Conservation (phyloP, 225 moss, liverwort and hornwort species). For the Bryoerythrophyllum caledonicum region DNA sequence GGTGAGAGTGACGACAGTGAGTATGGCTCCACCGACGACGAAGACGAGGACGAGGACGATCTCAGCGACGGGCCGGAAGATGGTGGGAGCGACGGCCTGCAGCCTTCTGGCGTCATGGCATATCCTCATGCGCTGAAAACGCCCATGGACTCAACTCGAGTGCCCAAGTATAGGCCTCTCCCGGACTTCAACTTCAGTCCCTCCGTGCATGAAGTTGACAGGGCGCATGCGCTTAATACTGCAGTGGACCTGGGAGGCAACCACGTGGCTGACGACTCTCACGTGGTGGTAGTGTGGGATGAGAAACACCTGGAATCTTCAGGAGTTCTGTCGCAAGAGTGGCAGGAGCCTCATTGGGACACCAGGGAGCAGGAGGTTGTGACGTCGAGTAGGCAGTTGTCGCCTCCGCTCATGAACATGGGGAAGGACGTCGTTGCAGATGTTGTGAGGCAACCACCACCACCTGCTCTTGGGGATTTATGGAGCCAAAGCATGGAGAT, state of each 20-base stretch:
- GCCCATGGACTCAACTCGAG: conserved; percentile 31
- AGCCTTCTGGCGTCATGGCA: neutral
- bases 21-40: conserved; percentile 52
- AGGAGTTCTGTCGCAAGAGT: conserved; percentile 56
- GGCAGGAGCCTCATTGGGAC: conserved; percentile 74
- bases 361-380: conserved; percentile 49
- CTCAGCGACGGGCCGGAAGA: conserved; percentile 47
- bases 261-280: conserved; percentile 48
- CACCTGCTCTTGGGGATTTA: conserved; percentile 57
- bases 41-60: conserved; percentile 46
- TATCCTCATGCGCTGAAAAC: conserved; percentile 33
- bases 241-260: conserved; percentile 27
- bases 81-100: conserved; percentile 25
- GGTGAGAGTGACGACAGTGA: conserved; percentile 74
- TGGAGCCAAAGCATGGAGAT: conserved; percentile 68
- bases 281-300: conserved; percentile 49
- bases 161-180: conserved; percentile 48
- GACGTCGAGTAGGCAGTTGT: conserved; percentile 30
- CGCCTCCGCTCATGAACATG: conserved; percentile 8
- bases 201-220: conserved; percentile 23
- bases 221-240: conserved; percentile 14
- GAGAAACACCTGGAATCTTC: conserved; percentile 63
- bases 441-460: conserved; percentile 26
- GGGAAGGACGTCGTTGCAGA: conserved; percentile 42
- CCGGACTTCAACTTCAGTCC: conserved; percentile 44